Evolutionary conservation across 2,329 filamentous ascomycete genomes (phyloP).

Genomic region (Samsoniella hepiali): DNA sequence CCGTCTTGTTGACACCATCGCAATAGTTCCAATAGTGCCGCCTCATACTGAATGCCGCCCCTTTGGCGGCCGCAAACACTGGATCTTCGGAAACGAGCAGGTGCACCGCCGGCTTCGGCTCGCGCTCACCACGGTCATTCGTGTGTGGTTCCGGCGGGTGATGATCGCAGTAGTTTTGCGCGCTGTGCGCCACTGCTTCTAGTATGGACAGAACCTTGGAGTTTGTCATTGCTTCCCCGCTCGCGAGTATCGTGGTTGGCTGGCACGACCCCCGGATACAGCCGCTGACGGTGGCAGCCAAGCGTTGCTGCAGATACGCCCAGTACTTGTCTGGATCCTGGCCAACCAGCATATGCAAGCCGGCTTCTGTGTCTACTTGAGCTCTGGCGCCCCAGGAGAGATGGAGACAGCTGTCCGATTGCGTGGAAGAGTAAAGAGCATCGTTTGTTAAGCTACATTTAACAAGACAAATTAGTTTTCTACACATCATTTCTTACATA

Average conservation of each 20-base stretch:
- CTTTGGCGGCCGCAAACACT: not conserved
- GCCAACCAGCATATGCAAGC: not conserved
- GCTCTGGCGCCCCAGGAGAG: not conserved
- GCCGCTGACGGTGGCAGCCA: not conserved
- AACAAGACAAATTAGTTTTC: not conserved
- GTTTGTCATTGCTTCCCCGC: not conserved
- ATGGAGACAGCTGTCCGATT: not conserved
- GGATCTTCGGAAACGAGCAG: not conserved
- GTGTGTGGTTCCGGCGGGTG: not conserved
- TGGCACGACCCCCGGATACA: not conserved
- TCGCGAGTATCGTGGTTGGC: not conserved
- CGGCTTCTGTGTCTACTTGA: not conserved
- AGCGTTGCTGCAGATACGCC: not conserved
- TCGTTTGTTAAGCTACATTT: not conserved
- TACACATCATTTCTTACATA: not conserved
- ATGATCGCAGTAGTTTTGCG: not conserved
- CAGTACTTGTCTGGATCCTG: not conserved
- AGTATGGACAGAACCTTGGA: not conserved
- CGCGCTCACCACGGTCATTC: not conserved
- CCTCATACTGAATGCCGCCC: not conserved
- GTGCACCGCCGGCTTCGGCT: not conserved
- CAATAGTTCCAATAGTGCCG: not conserved
- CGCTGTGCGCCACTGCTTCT: not conserved
- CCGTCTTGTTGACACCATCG: not conserved
- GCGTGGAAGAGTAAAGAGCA: not conserved